Conservation (phyloP, 1,139 yeast species). For the Protomyces inouyei region DNA sequence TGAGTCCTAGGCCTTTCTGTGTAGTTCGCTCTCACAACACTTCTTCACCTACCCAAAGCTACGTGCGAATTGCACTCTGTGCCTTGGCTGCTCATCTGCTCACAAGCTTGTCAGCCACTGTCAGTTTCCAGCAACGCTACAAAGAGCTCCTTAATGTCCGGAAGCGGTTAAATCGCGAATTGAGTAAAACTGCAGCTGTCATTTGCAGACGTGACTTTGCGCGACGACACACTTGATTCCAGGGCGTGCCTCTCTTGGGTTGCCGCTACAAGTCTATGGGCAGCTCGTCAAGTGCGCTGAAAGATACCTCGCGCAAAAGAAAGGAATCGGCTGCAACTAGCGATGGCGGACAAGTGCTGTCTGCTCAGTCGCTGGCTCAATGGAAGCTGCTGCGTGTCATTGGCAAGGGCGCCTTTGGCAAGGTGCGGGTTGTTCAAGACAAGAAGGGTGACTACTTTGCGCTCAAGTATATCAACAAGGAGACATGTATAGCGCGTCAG, state of each 20-base stretch:
- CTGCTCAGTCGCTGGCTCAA: constrained; percentile 8
- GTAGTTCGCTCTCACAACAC: no score
- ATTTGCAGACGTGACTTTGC: no score
- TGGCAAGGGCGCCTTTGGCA: constrained; percentile 33
- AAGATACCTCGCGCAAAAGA: neutral
- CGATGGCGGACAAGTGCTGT: neutral
- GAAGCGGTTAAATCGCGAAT: neutral
- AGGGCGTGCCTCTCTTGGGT: no score
- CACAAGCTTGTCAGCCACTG: no score
- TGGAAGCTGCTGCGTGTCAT: constrained; percentile 30
- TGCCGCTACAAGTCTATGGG: neutral
- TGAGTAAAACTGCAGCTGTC: no score
- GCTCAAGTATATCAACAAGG: constrained; percentile 32
- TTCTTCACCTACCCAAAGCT: no score
- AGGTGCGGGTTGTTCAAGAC: constrained; percentile 32
- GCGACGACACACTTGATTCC: no score
- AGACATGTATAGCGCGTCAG: constrained; percentile 29
- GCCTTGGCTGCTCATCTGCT: no score
- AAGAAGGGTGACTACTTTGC: constrained; percentile 28
- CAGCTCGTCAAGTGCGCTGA: neutral
- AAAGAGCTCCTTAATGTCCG: neutral
- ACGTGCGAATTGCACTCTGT: no score
- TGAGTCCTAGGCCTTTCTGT: no score
- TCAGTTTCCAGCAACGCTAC: neutral
- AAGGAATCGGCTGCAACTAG: neutral